phyloP scores from a whole-genome alignment of 805 yeast genomes.

The Wickerhamiella sergipiensis region DNA sequence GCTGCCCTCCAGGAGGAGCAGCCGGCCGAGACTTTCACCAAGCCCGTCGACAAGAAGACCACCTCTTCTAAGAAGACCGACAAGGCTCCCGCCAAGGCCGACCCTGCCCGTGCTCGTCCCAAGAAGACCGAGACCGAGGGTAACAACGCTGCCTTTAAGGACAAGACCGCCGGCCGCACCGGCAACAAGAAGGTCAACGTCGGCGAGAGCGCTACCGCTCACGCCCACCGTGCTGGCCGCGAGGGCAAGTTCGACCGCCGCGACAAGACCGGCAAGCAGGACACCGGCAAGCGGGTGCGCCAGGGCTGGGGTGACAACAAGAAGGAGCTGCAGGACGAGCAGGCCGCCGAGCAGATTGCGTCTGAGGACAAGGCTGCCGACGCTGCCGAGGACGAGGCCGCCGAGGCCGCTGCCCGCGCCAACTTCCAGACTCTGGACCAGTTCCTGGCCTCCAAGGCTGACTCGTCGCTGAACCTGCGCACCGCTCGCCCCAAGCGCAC shows the following conservation, averaged over 20 bases:
- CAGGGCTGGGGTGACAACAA: slow-evolving; percentile 82
- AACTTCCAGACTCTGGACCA: slow-evolving; percentile 59
- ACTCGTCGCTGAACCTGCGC: slow-evolving; percentile 15
- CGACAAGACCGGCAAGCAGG: slow-evolving; percentile 70
- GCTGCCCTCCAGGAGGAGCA: slow-evolving; percentile 15
- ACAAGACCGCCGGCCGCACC: slow-evolving; percentile 55
- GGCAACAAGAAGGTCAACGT: slow-evolving; percentile 36
- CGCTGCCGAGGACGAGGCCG: slow-evolving; percentile 28
- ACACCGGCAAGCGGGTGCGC: slow-evolving; percentile 69
- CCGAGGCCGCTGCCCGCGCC: slow-evolving; percentile 34
- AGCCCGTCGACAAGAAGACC: slow-evolving; percentile 51
- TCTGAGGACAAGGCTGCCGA: slow-evolving; percentile 27
- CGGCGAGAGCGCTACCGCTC: slow-evolving; percentile 39
- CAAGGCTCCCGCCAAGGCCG: slow-evolving; percentile 32
- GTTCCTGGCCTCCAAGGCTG: slow-evolving; percentile 55
- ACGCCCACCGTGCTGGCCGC: slow-evolving; percentile 39
- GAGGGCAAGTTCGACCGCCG: slow-evolving; percentile 64
- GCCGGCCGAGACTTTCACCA: slow-evolving; percentile 40
- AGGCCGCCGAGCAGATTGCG: slow-evolving; percentile 33
- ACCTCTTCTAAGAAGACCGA: slow-evolving; percentile 72
- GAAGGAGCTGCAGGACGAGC: slow-evolving; percentile 52
- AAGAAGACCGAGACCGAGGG: slow-evolving; percentile 43
- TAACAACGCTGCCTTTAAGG: slow-evolving; percentile 77
- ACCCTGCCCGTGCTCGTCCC: slow-evolving; percentile 50
- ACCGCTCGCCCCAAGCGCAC: slow-evolving; percentile 21